Evolutionary conservation across 768 basidiomycete species (phyloP).

Genomic region (Strobilomyces dryophilus): DNA sequence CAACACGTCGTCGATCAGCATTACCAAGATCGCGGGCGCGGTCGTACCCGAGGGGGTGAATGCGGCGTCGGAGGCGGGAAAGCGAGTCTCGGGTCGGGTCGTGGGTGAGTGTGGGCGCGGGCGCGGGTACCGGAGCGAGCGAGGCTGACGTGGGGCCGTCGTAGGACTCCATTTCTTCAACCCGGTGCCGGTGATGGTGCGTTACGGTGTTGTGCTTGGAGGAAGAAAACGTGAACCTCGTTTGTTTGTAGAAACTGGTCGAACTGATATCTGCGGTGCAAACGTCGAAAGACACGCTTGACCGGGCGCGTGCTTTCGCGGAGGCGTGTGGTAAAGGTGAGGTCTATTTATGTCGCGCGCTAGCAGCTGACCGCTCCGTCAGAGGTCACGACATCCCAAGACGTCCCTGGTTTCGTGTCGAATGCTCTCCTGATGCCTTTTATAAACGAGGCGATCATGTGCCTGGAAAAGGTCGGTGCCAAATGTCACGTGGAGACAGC

Average conservation of each 20-base stretch:
- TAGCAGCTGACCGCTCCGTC: neutral
- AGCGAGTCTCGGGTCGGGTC: slow-evolving; percentile 64
- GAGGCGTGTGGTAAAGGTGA: slow-evolving; percentile 85
- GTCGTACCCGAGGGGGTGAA: slow-evolving; percentile 57
- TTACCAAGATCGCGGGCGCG: slow-evolving; percentile 88
- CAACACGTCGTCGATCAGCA: slow-evolving; percentile 92
- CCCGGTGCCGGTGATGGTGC: slow-evolving; percentile 93
- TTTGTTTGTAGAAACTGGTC: slow-evolving; percentile 69
- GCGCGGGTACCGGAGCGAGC: neutral
- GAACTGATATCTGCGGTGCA: slow-evolving; percentile 93
- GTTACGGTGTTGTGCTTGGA: no score
- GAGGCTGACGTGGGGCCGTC: neutral
- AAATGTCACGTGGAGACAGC: neutral
- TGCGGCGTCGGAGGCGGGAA: slow-evolving; percentile 60
- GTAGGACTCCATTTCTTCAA: slow-evolving; percentile 92
- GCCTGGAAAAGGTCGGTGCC: slow-evolving; percentile 70
- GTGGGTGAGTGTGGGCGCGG: slow-evolving; percentile 52
- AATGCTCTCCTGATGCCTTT: slow-evolving; percentile 96
- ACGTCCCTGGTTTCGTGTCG: slow-evolving; percentile 94
- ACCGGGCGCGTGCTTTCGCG: slow-evolving; percentile 77
- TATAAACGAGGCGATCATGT: slow-evolving; percentile 96
- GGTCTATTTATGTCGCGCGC: neutral
- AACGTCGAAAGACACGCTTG: slow-evolving; percentile 74
- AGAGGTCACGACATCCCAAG: slow-evolving; percentile 90
- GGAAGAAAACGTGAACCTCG: neutral